Percentiles rank a stretch among this genome's conserved stretches.
phyloP scores from a whole-genome alignment of 1,284 basidiomycete genomes.

The Boletellus sp. region DNA sequence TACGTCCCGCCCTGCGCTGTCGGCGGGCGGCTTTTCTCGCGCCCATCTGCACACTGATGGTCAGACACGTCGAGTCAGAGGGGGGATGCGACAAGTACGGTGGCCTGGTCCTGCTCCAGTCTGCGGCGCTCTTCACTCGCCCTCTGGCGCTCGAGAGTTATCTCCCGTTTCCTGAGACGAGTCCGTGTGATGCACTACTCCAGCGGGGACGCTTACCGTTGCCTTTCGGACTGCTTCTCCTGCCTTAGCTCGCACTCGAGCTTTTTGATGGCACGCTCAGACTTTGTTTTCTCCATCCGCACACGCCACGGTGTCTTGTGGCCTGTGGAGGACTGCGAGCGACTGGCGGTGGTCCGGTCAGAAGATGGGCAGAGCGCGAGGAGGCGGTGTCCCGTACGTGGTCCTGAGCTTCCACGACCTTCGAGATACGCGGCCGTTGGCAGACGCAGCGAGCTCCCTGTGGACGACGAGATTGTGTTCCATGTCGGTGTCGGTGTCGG shows the following conservation, averaged over 20 bases:
- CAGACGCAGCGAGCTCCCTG: conserved; percentile 48
- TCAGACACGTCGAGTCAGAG: conserved; percentile 5
- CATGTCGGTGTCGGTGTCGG: background rate
- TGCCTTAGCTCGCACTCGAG: conserved; percentile 69
- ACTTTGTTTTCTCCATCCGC: conserved; percentile 65
- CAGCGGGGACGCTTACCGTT: conserved; percentile 42
- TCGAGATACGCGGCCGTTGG: conserved; percentile 59
- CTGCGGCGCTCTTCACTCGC: conserved; percentile 67
- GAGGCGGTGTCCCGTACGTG: conserved; percentile 42
- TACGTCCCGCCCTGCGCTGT: conserved; percentile 65
- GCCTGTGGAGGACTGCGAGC: conserved; percentile 62
- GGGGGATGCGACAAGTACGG: conserved; percentile 38
- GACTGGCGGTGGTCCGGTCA: conserved; percentile 39
- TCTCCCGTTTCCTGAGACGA: conserved; percentile 53
- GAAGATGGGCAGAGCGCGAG: background rate
- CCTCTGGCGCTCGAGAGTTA: conserved; percentile 65
- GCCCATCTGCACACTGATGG: conserved; percentile 57
- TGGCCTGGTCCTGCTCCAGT: conserved; percentile 69
- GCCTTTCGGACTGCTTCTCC: conserved; percentile 67
- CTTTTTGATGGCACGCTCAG: conserved; percentile 65
- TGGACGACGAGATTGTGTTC: conserved; percentile 1
- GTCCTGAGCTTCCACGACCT: conserved; percentile 66
- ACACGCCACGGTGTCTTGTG: conserved; percentile 69
- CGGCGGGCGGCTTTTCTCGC: conserved; percentile 70
- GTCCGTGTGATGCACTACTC: conserved; percentile 1